Percentiles rank a stretch among this genome's conserved stretches.
Evolutionary conservation across 306 rosid species (phyloP).

Genomic region (Gastrolobium villosum): DNA sequence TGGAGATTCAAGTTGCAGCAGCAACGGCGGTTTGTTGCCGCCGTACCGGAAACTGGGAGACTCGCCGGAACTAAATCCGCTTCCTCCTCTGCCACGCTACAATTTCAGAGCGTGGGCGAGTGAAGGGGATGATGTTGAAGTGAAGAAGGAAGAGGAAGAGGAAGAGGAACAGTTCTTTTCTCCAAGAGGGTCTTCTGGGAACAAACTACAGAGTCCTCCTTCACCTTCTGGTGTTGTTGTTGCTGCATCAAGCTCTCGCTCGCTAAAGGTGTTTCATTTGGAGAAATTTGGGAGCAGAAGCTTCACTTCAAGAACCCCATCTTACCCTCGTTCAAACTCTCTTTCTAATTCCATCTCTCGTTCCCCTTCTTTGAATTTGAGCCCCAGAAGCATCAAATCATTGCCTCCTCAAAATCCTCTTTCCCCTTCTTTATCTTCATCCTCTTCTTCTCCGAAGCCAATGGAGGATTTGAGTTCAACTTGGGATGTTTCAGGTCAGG

Average conservation of each 20-base stretch:
- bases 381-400: constrained; percentile 48
- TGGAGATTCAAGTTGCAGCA: constrained; percentile 18
- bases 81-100: constrained; percentile 75
- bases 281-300: constrained; percentile 69
- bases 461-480: constrained; percentile 43
- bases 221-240: constrained; percentile 6
- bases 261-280: constrained; percentile 41
- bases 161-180: constrained; percentile 65
- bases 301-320: constrained; percentile 70
- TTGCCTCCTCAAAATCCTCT: constrained; percentile 35
- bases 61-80: constrained; percentile 81
- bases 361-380: constrained; percentile 63
- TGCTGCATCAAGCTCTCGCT: constrained; percentile 54
- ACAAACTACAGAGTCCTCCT: constrained; percentile 58
- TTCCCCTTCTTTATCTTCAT: constrained; percentile 50
- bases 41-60: constrained; percentile 61
- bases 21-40: constrained; percentile 41
- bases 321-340: constrained; percentile 68
- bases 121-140: constrained; percentile 1
- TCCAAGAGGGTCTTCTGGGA: constrained; percentile 67
- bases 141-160: not conserved
- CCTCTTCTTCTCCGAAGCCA: constrained; percentile 49
- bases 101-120: constrained; percentile 42
- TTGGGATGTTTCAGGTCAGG: constrained; percentile 42
- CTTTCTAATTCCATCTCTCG: constrained; percentile 48